Evolutionary conservation across 768 basidiomycete genomes (phyloP), one percentile per base, ranked within the genome.

Genomic region (Dentipellis fragilis): DNA sequence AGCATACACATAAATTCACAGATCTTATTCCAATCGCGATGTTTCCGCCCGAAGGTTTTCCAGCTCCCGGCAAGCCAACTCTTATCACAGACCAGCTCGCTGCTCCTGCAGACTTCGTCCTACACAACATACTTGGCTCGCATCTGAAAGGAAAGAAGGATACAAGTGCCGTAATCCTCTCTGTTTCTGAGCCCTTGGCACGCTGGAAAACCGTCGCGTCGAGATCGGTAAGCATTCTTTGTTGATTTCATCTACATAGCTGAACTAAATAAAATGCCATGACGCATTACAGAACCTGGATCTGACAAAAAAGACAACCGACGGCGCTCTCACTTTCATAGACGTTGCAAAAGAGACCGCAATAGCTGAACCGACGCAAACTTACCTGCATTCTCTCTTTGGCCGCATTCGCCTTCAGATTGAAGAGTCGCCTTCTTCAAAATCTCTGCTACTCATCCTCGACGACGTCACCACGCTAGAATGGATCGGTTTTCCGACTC

Each of bases 101-200:
- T 0, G 79, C 89, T 0, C 83, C 89, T 1, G 85, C 81, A 10
- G 86, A 89, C 57, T 91, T 90, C 61, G 61, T 89, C 10, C 72
- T 91, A 1, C 81, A 87, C 58, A 73, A 73, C 10, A 68, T 73
- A 46, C 59, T 90, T 4, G 65, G 72, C 19, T 61, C 72, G 2
- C 78, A 83, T 55, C 67, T 86, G 42, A 88, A 85, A 65, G 60
- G 65, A 46, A 50, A 35, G 4, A 40, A 51, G 35, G 54, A 56
- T 8, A 64, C 75, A 1, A 69, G 65, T 48, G 73, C 74, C 42
- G 67, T 84, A 42, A 64, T 89, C 5, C 66, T 89, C 7, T 81
- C 84, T 4, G 72, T 81, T 8, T 81, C 80, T 0, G 79, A 81
- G 56, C 74, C 75, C 48, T 62, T 83, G 0, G 65, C 75, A 47